phyloP scores from a whole-genome alignment of 371 early-diverging fungal species.

The Lichtheimia ramosa region DNA sequence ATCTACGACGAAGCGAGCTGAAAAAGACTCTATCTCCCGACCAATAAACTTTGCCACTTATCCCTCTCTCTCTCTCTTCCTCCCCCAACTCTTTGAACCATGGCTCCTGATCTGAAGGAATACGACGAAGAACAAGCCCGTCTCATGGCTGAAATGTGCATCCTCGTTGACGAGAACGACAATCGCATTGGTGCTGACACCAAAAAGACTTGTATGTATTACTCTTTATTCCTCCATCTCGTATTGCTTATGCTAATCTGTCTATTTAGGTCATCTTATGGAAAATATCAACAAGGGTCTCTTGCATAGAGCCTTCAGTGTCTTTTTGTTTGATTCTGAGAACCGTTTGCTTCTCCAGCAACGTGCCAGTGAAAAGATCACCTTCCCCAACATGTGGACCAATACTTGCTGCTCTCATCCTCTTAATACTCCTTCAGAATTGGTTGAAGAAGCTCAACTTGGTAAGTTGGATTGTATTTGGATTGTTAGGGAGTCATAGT shows the following conservation, averaged over 20 bases:
- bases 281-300: conserved; percentile 82
- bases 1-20: too few relatives aligned
- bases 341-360: conserved; percentile 90
- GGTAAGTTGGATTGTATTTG: conserved; percentile 34
- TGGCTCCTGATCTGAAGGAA: conserved; percentile 48
- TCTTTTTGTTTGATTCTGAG: conserved; percentile 87
- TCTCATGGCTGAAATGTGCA: conserved; percentile 97
- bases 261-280: conserved; percentile 81
- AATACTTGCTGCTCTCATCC: conserved; percentile 99
- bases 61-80: too few relatives aligned
- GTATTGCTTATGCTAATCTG: background rate
- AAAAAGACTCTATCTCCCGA: too few relatives aligned
- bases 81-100: too few relatives aligned
- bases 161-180: conserved; percentile 88
- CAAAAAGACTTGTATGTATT: conserved; percentile 88
- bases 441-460: conserved; percentile 77
- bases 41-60: too few relatives aligned
- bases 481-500: background rate
- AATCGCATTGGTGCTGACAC: conserved; percentile 79
- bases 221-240: background rate
- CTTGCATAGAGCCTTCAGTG: conserved; percentile 96
- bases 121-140: conserved; percentile 89
- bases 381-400: conserved; percentile 95
- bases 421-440: conserved; percentile 77
- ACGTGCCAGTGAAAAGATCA: conserved; percentile 94